phyloP scores from a whole-genome alignment of 2,329 filamentous ascomycete species.

The Aspergillus latus region DNA sequence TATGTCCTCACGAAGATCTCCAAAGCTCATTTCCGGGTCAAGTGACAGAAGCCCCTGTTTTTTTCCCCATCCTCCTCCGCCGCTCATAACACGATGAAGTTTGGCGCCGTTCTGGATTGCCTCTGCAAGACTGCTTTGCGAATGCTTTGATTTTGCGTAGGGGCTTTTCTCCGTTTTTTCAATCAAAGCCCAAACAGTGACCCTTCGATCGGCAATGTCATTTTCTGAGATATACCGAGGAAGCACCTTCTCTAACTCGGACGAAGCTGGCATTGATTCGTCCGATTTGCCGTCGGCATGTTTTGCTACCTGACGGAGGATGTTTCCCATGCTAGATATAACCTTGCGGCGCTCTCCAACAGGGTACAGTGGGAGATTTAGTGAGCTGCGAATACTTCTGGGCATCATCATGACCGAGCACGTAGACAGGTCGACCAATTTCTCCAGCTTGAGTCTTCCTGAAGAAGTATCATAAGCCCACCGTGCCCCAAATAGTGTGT shows the following conservation, averaged over 20 bases:
- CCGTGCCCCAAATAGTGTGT: slow-evolving; percentile 39
- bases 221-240: slow-evolving; percentile 42
- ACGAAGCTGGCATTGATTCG: slow-evolving; percentile 40
- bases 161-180: slow-evolving; percentile 27
- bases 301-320: slow-evolving; percentile 42
- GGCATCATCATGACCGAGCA: slow-evolving; percentile 30
- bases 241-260: slow-evolving; percentile 43
- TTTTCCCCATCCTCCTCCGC: slow-evolving; percentile 48
- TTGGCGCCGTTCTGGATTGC: slow-evolving; percentile 36
- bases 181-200: slow-evolving; percentile 46
- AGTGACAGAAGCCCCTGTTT: slow-evolving; percentile 46
- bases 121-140: slow-evolving; percentile 25
- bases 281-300: slow-evolving; percentile 27
- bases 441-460: slow-evolving; percentile 26
- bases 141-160: slow-evolving; percentile 10
- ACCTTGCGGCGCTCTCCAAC: slow-evolving; percentile 40
- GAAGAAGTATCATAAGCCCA: slow-evolving; percentile 31
- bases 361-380: slow-evolving; percentile 37
- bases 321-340: slow-evolving; percentile 45
- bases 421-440: slow-evolving; percentile 31
- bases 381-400: slow-evolving; percentile 18
- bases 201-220: slow-evolving; percentile 36
- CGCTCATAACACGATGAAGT: slow-evolving; percentile 45
- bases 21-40: slow-evolving; percentile 41
- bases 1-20: slow-evolving; percentile 20